Percentiles rank a stretch among this genome's conserved stretches.
Conservation (phyloP, 257 asterid genomes). For the Solanum megistacrolobum region DNA sequence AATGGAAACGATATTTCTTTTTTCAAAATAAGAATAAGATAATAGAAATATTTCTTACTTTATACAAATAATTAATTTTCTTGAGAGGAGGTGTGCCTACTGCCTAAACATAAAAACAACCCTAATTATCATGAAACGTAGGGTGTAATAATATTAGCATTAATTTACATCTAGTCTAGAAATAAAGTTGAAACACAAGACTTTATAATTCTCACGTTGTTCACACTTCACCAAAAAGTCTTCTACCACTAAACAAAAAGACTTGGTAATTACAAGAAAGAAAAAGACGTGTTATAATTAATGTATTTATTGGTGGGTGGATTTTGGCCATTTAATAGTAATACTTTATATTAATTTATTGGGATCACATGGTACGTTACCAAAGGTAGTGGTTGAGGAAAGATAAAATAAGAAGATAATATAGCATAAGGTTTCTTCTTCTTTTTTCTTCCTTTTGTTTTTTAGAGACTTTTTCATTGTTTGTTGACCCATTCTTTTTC, state of each 20-base stretch:
- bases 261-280: not conserved
- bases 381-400: not conserved
- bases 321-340: not conserved
- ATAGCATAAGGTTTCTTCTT: not conserved
- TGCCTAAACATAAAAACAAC: not conserved
- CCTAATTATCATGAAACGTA: not conserved
- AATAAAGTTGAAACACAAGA: not conserved
- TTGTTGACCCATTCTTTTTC: not conserved
- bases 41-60: not conserved
- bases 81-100: not conserved
- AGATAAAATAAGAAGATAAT: not conserved
- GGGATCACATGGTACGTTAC: not conserved
- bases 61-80: not conserved
- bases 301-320: not conserved
- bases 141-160: not conserved
- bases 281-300: not conserved
- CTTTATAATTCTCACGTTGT: not conserved
- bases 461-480: not conserved
- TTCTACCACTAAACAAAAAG: not conserved
- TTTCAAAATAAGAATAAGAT: not conserved
- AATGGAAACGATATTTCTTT: not conserved
- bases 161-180: not conserved
- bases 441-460: not conserved
- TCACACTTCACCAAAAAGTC: not conserved
- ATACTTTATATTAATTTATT: not conserved